Evolutionary conservation across 495 filamentous ascomycete genomes (phyloP).

Genomic region (Tuber melanosporum): DNA sequence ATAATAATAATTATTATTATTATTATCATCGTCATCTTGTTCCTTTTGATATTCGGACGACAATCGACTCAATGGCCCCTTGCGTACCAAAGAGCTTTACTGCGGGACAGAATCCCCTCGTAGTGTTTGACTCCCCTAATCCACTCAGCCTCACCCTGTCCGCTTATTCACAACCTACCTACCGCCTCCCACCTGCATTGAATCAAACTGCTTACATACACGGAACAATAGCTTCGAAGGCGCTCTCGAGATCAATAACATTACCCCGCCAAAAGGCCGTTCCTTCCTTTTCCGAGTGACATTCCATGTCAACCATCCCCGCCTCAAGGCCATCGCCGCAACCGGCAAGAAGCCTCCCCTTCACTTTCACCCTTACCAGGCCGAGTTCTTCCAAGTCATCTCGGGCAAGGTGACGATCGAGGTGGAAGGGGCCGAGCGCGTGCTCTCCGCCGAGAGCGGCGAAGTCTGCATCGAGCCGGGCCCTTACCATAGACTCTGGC

Average conservation of each 20-base stretch:
- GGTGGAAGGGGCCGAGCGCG: constrained; percentile 41
- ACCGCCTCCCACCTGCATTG: neutral
- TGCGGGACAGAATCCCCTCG: constrained; percentile 16
- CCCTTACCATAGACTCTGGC: constrained; percentile 45
- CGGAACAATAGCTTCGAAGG: neutral
- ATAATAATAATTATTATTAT: neutral
- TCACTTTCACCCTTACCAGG: constrained; percentile 48
- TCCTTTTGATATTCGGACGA: neutral
- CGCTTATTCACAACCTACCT: neutral
- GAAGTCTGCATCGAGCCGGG: constrained; percentile 44
- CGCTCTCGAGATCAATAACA: constrained; percentile 4
- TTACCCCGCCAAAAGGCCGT: constrained; percentile 38
- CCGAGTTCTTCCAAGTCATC: constrained; percentile 45
- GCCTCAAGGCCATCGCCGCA: constrained; percentile 36
- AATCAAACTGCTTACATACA: neutral
- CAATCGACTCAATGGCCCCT: constrained; percentile 7
- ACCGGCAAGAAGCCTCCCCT: constrained; percentile 44
- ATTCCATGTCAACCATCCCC: constrained; percentile 43
- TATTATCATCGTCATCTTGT: neutral
- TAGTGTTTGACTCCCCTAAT: constrained; percentile 1
- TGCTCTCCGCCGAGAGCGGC: constrained; percentile 41
- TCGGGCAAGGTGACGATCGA: constrained; percentile 45
- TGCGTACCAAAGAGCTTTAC: constrained; percentile 7
- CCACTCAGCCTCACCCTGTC: neutral
- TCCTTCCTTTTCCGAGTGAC: constrained; percentile 45